A percentile compares a stretch with the other conserved stretches of the same genome.
Evolutionary conservation across 495 filamentous ascomycete genomes (phyloP).

Genomic region (Apodospora peruviana): DNA sequence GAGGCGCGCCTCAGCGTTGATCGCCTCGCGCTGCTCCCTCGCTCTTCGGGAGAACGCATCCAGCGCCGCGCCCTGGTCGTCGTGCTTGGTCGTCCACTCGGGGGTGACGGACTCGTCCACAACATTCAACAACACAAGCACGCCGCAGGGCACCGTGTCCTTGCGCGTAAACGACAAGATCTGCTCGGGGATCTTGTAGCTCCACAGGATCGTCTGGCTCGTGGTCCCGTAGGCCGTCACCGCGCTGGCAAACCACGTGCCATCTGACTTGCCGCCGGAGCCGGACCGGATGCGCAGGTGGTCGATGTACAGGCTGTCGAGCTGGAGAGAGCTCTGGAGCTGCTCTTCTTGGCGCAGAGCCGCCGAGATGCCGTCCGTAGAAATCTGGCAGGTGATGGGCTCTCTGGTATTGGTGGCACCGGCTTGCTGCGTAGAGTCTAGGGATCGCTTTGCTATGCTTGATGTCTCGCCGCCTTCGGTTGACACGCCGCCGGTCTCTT

Average conservation of each 20-base stretch:
- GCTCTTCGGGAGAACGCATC: slow-evolving; percentile 31
- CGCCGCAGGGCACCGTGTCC: slow-evolving; percentile 55
- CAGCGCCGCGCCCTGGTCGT: slow-evolving; percentile 30
- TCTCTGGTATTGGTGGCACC: slow-evolving; percentile 13
- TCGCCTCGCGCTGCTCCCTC: slow-evolving; percentile 35
- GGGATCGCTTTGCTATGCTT: slow-evolving; percentile 23
- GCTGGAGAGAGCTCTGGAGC: slow-evolving; percentile 19
- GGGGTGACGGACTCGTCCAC: slow-evolving; percentile 49
- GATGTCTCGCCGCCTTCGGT: slow-evolving; percentile 7
- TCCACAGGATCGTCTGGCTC: slow-evolving; percentile 53
- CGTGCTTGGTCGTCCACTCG: slow-evolving; percentile 47
- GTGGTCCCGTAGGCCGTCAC: slow-evolving; percentile 50
- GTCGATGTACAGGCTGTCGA: slow-evolving; percentile 36
- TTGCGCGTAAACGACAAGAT: slow-evolving; percentile 45
- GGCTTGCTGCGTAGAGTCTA: slow-evolving; percentile 30
- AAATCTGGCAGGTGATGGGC: slow-evolving; percentile 42
- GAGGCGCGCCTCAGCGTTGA: slow-evolving; percentile 41
- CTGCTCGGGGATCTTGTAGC: slow-evolving; percentile 51
- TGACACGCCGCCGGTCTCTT: neutral
- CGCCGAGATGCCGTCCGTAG: slow-evolving; percentile 32
- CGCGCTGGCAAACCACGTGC: slow-evolving; percentile 54
- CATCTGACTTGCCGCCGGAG: slow-evolving; percentile 30
- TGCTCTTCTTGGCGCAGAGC: slow-evolving; percentile 30
- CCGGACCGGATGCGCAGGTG: slow-evolving; percentile 29
- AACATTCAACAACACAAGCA: slow-evolving; percentile 50